Evolutionary conservation across 129 eudicot genomes (phyloP).

Genomic region (Cynara cardunculus): DNA sequence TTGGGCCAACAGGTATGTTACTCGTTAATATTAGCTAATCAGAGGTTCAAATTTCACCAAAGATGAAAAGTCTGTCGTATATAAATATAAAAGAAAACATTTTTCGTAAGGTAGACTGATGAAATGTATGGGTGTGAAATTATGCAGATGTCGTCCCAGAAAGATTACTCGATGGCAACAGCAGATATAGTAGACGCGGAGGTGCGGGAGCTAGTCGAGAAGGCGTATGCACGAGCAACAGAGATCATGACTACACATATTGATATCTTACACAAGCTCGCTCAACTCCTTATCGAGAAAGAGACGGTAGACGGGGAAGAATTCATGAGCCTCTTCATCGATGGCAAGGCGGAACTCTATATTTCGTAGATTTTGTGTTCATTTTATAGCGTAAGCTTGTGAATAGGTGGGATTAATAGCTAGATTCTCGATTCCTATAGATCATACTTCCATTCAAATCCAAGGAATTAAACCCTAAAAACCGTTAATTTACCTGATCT

Average conservation of each 20-base stretch:
- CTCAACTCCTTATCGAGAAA: conserved; percentile 89
- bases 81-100: no score
- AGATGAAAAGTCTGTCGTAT: no score
- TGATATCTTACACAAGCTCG: conserved; percentile 91
- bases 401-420: no score
- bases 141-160: conserved; percentile 98
- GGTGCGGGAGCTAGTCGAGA: conserved; percentile 86
- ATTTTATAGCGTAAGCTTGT: no score
- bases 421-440: no score
- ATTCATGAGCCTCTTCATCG: conserved; percentile 99
- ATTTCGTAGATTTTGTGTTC: conserved; percentile 57
- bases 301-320: conserved; percentile 97
- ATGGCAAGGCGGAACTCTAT: conserved; percentile 90
- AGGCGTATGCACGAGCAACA: conserved; percentile 78
- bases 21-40: no score
- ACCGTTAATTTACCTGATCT: no score
- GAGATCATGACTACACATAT: conserved; percentile 70
- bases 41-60: no score
- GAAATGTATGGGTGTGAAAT: no score
- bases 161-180: conserved; percentile 99
- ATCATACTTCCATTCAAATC: no score
- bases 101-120: no score
- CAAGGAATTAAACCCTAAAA: no score
- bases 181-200: conserved; percentile 93
- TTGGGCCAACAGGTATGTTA: conserved; percentile 77